Base-by-base conservation (phyloP, 164 flowering plant species). In the Santalum album region DNA sequence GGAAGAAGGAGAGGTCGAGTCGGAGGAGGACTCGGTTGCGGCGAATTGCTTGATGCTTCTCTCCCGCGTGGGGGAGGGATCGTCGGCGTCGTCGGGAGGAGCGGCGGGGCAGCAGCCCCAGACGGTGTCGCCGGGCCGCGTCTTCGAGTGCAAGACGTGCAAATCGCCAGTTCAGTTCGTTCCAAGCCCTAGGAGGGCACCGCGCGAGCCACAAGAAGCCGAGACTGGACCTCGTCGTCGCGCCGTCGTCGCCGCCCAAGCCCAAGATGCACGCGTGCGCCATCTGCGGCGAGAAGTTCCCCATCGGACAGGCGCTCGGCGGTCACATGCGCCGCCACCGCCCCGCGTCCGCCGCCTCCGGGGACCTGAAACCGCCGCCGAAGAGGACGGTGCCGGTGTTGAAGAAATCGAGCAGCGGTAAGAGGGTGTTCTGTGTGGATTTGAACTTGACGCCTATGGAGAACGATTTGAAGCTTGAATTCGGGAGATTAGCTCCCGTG, bases 241-340 rank as follows among this genome's bases (percentile, higher is more conserved):
- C 9, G n/a, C 36, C 18, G 7, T 2, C 20, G 10, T 26, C 53
- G 21, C 19, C 35, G 2, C 44, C 12, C 25, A 68, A 65, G 55
- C 59, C 73, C 1, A 77, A 71, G 49, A 47, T 49, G 27, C 86
- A 83, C 26, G 74, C 64, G 57, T 83, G 89, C 52, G 49, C 69
- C 6, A 66, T 75, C 6, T 83, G 89, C 26, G 80, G 84, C 0
- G 23, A 58, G 11, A 67, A 65, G 65, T 83, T 80, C 22, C n/a
- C 64, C 6, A 57, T 55, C 6, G 89, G 89, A 1, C 89, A 83
- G 35, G 86, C 86, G 2, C 51, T 83, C 18, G 89, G 89, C 1
- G 89, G 89, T 5, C 89, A 83, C 34, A 83, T 83, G 89, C 71
- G 86, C 51, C 43, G 76, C 23, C 89, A 83, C 47, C 68, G 73